Conservation (phyloP, 2,329 filamentous ascomycete genomes). For the Septoria linicola region DNA sequence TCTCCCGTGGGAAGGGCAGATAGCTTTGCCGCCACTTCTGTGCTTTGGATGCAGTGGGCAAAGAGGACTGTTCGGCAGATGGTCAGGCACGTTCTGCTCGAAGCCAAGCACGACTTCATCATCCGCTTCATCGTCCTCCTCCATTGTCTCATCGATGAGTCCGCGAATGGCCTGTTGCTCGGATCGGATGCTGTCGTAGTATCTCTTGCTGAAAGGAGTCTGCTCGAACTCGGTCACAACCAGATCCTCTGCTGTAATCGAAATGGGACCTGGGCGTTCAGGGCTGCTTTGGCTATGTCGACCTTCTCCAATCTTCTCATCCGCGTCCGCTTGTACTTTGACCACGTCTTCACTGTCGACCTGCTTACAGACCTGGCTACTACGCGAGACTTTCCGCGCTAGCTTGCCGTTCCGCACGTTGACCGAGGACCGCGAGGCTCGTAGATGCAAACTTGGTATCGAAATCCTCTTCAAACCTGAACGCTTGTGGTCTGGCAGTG, state of each 20-base stretch:
- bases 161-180: constrained; percentile 30
- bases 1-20: constrained; percentile 43
- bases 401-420: constrained; percentile 17
- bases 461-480: constrained; percentile 10
- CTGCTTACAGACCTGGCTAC: background rate
- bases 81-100: constrained; percentile 44
- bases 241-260: constrained; percentile 18
- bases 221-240: constrained; percentile 35
- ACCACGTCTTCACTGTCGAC: background rate
- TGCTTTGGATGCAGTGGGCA: constrained; percentile 43
- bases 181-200: constrained; percentile 32
- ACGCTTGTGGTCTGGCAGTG: background rate
- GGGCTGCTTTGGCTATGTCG: background rate
- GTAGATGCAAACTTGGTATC: constrained; percentile 10
- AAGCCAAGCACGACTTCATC: constrained; percentile 32
- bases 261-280: background rate
- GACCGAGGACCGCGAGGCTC: constrained; percentile 9
- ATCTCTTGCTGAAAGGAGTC: constrained; percentile 35
- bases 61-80: constrained; percentile 44
- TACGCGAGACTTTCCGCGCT: background rate
- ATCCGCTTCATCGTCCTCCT: constrained; percentile 26
- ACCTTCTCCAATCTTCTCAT: background rate
- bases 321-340: background rate
- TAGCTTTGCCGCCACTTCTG: constrained; percentile 38
- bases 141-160: constrained; percentile 29